Evolutionary conservation across 192 early-diverging fungal genomes (phyloP), one percentile per base, ranked within the genome.

Genomic region (Lobosporangium transversale): DNA sequence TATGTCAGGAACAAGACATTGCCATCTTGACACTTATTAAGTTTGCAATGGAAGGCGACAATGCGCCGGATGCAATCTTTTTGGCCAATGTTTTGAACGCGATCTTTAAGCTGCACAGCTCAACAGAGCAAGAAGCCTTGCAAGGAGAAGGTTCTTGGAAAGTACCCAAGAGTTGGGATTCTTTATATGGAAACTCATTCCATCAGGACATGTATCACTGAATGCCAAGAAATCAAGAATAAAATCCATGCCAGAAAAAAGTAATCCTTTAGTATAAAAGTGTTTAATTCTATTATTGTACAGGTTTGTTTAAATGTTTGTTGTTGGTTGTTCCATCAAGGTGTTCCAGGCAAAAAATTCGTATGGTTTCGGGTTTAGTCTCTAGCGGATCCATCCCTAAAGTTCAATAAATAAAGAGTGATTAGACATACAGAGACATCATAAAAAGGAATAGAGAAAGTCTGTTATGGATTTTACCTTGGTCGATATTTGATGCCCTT

Each of bases 31-130:
- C 86, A 23, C 53, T 90, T 12, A 70, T 88, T 0, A 80, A 85
- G 69, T 87, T 91, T 84, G 92, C 86, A 10, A 83, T 86, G 57
- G 92, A 93, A 70, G 92, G 92, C 44, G 85, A 93, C 59, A 93
- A 93, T 73, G 81, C 89, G 5, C 85, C 84, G 1, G 92, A 93
- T 57, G 86, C 87, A 20, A 84, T 91, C 29, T 78, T 76, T 36
- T 65, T 89, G 56, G 89, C 88, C 32, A 90, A 89, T 60, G 68
- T 67, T 18, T 40, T 71, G 29, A 66, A 49, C 24, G 60, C 51
- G 11, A 45, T 66, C 58, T 59, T 66, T 31, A 74, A 59, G 43
- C 33, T 59, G 4, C 55, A 70, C 47, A 42, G 49, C 47, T 64
- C 62, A 20, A 68, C 66, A 10, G 15, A 37, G 23, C 44, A 80